These are phyloP conservation scores for Xylariomycetidae sp. DNA, from an alignment of 2,329 filamentous ascomycete genomes.

Conservation along the genomic window DNA sequence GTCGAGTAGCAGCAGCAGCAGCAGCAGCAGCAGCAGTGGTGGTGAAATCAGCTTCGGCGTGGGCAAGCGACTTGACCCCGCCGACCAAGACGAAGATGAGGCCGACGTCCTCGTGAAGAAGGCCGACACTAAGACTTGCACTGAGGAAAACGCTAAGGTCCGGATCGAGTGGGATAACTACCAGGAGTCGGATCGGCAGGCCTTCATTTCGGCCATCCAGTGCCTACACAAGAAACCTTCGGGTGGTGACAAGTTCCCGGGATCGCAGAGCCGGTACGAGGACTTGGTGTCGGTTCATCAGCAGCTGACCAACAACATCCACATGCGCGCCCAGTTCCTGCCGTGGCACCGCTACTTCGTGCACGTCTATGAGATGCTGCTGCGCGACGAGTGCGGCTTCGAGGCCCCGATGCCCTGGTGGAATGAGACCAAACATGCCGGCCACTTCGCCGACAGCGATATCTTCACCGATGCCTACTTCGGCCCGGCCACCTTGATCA, in stretches of 20 bases:
- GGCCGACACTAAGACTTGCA: slow-evolving; percentile 16
- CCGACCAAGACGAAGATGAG: slow-evolving; percentile 4
- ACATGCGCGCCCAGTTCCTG: slow-evolving; percentile 30
- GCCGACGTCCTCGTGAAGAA: slow-evolving; percentile 4
- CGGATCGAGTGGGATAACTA: slow-evolving; percentile 29
- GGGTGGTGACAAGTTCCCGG: slow-evolving; percentile 15
- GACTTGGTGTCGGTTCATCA: slow-evolving; percentile 33
- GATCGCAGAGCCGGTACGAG: slow-evolving; percentile 28
- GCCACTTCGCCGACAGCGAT: slow-evolving; percentile 24
- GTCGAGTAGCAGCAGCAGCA: slow-evolving; percentile 2
- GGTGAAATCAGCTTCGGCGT: slow-evolving; percentile 1
- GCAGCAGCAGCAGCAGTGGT: slow-evolving; percentile 4
- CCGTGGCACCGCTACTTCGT: slow-evolving; percentile 35
- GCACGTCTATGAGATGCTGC: slow-evolving; percentile 28
- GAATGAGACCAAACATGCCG: slow-evolving; percentile 32
- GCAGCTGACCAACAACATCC: slow-evolving; percentile 24
- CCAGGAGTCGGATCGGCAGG: slow-evolving; percentile 20
- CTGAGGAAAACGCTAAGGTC: slow-evolving; percentile 17
- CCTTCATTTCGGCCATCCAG: slow-evolving; percentile 28
- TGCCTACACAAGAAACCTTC: slow-evolving; percentile 28
- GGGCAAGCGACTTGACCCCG: slow-evolving; percentile 4
- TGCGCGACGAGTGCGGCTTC: slow-evolving; percentile 33
- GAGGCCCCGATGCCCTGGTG: slow-evolving; percentile 32
- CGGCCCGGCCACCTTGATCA: slow-evolving; percentile 21
- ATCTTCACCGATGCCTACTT: slow-evolving; percentile 26